Evolutionary conservation across 352 stramenopile genomes (phyloP).

Genomic region (Phytophthora meadii): DNA sequence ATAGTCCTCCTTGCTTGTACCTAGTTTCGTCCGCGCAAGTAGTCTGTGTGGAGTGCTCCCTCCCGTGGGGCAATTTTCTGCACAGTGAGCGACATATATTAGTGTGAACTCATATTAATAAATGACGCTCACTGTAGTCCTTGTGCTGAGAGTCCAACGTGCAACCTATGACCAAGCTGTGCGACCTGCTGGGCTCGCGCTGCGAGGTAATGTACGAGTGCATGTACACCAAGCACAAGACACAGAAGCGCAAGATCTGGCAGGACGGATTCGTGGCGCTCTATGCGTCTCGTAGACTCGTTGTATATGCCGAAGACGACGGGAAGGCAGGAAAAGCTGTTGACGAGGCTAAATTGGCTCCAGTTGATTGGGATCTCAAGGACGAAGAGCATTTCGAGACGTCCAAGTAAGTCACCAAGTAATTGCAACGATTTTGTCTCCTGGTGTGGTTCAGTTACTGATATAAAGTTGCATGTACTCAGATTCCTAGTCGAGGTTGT

Average conservation of each 20-base stretch:
- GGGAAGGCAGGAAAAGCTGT: conserved; percentile 54
- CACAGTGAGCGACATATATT: too few relatives aligned
- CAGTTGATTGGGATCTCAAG: conserved; percentile 62
- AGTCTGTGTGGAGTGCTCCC: too few relatives aligned
- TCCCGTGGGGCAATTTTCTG: too few relatives aligned
- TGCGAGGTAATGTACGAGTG: conserved; percentile 68
- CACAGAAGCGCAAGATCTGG: conserved; percentile 85
- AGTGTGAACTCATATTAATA: too few relatives aligned
- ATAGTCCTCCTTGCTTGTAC: too few relatives aligned
- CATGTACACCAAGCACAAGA: conserved; percentile 92
- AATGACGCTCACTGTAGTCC: too few relatives aligned
- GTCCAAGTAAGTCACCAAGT: conserved; percentile 49
- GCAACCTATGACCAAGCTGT: conserved; percentile 59
- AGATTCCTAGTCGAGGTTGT: conserved; percentile 82
- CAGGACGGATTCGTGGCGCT: conserved; percentile 79
- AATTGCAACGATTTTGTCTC: background rate
- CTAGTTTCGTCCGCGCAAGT: too few relatives aligned
- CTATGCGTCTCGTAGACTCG: conserved; percentile 56
- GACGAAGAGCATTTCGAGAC: conserved; percentile 67
- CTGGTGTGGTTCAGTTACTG: too few relatives aligned
- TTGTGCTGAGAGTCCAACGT: too few relatives aligned
- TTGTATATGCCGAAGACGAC: conserved; percentile 64
- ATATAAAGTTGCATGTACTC: background rate
- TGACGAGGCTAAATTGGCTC: conserved; percentile 62
- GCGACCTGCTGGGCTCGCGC: conserved; percentile 54